These are phyloP conservation scores for Nemophila menziesii DNA, from an alignment of 257 asterid genomes.

Conservation along the genomic window DNA sequence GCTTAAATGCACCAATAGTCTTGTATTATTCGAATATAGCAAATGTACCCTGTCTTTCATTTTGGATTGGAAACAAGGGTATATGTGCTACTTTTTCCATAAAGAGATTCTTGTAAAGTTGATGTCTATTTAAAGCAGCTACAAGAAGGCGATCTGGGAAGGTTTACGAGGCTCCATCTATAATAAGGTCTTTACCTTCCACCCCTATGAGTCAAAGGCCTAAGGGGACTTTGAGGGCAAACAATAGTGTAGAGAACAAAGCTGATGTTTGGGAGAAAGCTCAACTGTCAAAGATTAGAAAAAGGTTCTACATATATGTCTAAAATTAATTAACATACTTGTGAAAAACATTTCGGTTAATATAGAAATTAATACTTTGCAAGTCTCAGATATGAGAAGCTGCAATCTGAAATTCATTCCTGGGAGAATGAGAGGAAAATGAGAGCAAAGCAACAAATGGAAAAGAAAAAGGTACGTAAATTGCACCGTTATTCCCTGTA, in stretches of 20 bases:
- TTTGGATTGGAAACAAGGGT: no score
- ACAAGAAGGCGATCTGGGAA: constrained; percentile 15
- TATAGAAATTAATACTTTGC: background rate
- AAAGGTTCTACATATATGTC: constrained; percentile 27
- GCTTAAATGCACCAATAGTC: background rate
- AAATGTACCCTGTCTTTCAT: no score
- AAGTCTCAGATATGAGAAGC: constrained; percentile 37
- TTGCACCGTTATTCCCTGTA: no score
- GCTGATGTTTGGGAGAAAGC: constrained; percentile 62
- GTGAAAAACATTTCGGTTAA: background rate
- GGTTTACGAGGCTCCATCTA: constrained; percentile 22
- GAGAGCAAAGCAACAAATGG: constrained; percentile 32
- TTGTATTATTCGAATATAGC: no score
- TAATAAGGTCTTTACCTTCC: constrained; percentile 17
- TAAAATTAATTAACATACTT: no score
- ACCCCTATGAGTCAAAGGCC: constrained; percentile 19
- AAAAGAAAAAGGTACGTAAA: constrained; percentile 49
- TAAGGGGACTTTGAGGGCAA: constrained; percentile 17
- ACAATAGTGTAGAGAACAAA: constrained; percentile 18
- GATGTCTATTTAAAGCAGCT: constrained; percentile 22
- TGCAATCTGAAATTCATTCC: constrained; percentile 27
- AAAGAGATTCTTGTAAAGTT: background rate
- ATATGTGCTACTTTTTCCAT: no score
- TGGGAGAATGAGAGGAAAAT: constrained; percentile 56
- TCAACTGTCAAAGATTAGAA: constrained; percentile 39